These are phyloP conservation scores for Thelonectria blattea DNA, from an alignment of 2,329 filamentous ascomycete genomes.

Conservation along the genomic window DNA sequence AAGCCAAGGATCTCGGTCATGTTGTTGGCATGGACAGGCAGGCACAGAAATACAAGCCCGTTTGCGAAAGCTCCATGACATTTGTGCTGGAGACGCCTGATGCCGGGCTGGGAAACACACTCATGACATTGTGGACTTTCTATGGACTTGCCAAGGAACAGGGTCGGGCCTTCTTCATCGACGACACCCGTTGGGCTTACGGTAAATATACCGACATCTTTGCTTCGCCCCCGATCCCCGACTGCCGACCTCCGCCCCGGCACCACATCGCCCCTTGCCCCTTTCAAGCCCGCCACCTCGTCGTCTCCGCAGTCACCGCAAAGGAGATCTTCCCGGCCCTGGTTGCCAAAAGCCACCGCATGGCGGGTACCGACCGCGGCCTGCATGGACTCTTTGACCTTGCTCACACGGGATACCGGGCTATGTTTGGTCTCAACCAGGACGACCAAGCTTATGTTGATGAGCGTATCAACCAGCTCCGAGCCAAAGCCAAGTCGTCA, in stretches of 20 bases:
- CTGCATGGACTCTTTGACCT: slow-evolving; percentile 69
- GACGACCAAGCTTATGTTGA: slow-evolving; percentile 71
- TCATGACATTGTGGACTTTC: slow-evolving; percentile 83
- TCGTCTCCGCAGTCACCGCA: slow-evolving; percentile 74
- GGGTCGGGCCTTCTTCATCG: slow-evolving; percentile 79
- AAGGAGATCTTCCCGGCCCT: slow-evolving; percentile 67
- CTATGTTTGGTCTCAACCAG: slow-evolving; percentile 71
- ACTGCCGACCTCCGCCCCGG: slow-evolving; percentile 73
- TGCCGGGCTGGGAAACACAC: slow-evolving; percentile 76
- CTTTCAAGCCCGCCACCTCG: slow-evolving; percentile 73
- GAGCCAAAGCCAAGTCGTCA: slow-evolving; percentile 50
- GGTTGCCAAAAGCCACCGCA: slow-evolving; percentile 42
- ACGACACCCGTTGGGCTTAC: slow-evolving; percentile 84
- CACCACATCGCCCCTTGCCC: slow-evolving; percentile 83
- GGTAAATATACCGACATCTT: slow-evolving; percentile 79
- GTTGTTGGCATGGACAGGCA: slow-evolving; percentile 57
- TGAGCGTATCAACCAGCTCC: slow-evolving; percentile 63
- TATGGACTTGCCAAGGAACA: slow-evolving; percentile 81
- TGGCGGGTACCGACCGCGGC: slow-evolving; percentile 31
- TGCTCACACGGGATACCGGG: slow-evolving; percentile 72
- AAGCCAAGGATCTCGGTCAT: slow-evolving; percentile 49
- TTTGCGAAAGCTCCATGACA: slow-evolving; percentile 76
- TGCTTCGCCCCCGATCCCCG: slow-evolving; percentile 65
- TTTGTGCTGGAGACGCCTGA: slow-evolving; percentile 76
- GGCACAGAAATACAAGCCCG: slow-evolving; percentile 53